A percentile compares a stretch with the other conserved stretches of the same genome.
These are phyloP conservation scores for Zarea fungicola DNA, from an alignment of 2,329 filamentous ascomycete genomes.

Conservation along the genomic window DNA sequence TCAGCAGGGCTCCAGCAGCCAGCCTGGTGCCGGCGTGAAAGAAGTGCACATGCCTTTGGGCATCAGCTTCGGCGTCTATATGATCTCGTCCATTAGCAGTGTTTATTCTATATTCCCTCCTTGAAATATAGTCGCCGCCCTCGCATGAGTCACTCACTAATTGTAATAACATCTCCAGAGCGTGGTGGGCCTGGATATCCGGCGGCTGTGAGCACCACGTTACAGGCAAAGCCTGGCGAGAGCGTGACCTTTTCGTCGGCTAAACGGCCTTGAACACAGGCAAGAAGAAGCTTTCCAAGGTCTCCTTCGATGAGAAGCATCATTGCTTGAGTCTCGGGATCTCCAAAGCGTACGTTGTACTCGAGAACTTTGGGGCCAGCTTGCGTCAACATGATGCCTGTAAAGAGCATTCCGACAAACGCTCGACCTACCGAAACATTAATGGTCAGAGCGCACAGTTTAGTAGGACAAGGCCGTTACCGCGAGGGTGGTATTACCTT, in stretches of 20 bases:
- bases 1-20: no score
- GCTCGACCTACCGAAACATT: constrained; percentile 25
- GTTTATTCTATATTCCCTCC: no score
- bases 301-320: constrained; percentile 76
- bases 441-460: no score
- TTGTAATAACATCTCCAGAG: no score
- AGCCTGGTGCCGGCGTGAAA: no score
- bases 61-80: no score
- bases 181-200: no score
- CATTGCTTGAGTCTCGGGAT: constrained; percentile 81
- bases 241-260: constrained; percentile 58
- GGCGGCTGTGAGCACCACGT: constrained; percentile 77
- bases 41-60: no score
- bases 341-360: constrained; percentile 86
- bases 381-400: constrained; percentile 78
- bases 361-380: constrained; percentile 73
- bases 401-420: constrained; percentile 68
- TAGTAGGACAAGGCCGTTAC: no score
- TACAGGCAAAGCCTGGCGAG: constrained; percentile 63
- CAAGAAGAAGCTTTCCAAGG: constrained; percentile 76
- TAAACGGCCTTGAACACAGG: constrained; percentile 69
- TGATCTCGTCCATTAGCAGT: no score
- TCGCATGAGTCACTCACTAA: no score
- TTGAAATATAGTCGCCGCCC: no score
- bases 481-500: constrained; percentile 34